Conservation (phyloP, 257 asterid species). For the Primulina tabacum region DNA sequence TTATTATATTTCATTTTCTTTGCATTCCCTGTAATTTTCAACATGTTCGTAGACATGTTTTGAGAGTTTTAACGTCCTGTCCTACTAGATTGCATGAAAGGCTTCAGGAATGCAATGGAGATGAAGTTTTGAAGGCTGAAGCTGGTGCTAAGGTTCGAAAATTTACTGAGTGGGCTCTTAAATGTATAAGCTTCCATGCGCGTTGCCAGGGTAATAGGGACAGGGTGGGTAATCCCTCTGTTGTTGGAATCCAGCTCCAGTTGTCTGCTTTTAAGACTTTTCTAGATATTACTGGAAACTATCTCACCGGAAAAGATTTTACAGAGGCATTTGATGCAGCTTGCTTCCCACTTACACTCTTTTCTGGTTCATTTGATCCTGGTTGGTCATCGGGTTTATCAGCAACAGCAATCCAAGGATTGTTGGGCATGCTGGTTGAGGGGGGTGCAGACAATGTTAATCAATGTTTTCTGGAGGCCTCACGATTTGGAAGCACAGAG, state of each 20-base stretch:
- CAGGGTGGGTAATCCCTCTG: constrained; percentile 64
- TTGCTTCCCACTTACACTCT: constrained; percentile 96
- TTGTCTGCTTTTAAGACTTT: constrained; percentile 91
- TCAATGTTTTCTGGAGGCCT: constrained; percentile 97
- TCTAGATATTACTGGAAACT: constrained; percentile 90
- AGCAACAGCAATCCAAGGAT: constrained; percentile 88
- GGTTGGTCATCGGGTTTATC: constrained; percentile 99
- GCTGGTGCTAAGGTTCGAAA: constrained; percentile 98
- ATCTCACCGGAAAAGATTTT: constrained; percentile 92
- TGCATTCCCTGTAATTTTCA: not conserved
- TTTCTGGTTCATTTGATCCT: constrained; percentile 94
- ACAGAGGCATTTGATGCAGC: constrained; percentile 99
- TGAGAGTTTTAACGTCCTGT: constrained; percentile 26
- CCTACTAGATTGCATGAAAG: constrained; percentile 80
- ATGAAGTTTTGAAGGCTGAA: constrained; percentile 93
- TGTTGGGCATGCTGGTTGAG: constrained; percentile 92
- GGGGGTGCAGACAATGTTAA: constrained; percentile 99
- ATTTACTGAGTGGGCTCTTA: constrained; percentile 99
- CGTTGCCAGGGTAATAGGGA: constrained; percentile 92
- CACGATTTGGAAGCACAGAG: constrained; percentile 98
- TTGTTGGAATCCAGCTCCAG: constrained; percentile 76
- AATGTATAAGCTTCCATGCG: constrained; percentile 96
- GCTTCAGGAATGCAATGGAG: constrained; percentile 94
- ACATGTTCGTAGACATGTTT: not conserved
- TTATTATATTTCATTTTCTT: constrained; percentile 10